Base-by-base conservation (phyloP, 805 yeast species). In the Candida tibetensis region DNA sequence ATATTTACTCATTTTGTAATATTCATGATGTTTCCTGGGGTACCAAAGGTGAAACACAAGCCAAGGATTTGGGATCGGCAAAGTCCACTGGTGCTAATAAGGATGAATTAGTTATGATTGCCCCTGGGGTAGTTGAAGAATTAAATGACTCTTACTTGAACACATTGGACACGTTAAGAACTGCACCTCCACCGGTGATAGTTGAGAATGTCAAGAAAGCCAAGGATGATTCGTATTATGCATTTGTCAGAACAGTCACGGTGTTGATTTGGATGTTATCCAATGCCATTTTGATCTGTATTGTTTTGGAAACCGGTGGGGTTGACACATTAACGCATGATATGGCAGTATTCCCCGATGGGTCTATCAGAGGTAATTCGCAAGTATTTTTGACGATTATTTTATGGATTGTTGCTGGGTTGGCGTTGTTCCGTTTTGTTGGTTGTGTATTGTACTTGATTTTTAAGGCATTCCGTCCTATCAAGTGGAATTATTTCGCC, bases 11-110 rank as follows among this genome's bases (percentile, higher is more conserved):
- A 2, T 90, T 91, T 60, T 90, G 97, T 69, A 91, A 91, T 62
- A 83, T 91, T 44, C 96, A 91, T 60, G 99, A 91, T 68, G 81
- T 91, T 33, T 85, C 96, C 5, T 91, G 98, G 98, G 98, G 98
- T 58, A 91, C 96, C 3, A 87, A 90, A 60, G 96, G 95, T 33
- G 87, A 82, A 35, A 79, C 78, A 8, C 51, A 49, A 35, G 79
- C 69, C 55, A 77, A 69, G 64, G 95, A 76, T 60, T 71, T 93
- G 51, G 98, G 97, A 43, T 80, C 82, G 31, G 96, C 95, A 17
- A 85, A 82, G 52, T 57, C 86, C 3, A 72, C 60, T 2, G 60
- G 60, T 13, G 46, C 36, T 21, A 63, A 64, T 36, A 62, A 60
- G 37, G 68, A 64, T 39, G 66, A 65, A 38, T 53, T 69, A 50